Evolutionary conservation across 2,329 filamentous ascomycete species (phyloP).

Genomic region (Colletotrichum tofieldiae): DNA sequence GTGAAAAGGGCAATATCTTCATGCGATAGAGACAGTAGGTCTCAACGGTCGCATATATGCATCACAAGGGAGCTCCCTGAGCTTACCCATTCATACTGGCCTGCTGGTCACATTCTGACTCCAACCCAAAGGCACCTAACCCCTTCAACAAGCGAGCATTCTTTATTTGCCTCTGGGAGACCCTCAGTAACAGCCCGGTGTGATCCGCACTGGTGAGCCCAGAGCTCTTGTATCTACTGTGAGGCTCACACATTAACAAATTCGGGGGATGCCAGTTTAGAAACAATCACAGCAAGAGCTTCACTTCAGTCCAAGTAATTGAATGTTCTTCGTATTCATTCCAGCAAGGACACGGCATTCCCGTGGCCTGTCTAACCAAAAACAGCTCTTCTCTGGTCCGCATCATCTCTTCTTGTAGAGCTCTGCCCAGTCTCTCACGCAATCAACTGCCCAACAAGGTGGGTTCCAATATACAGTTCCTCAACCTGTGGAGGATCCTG

Average conservation of each 20-base stretch:
- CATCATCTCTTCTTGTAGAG: background rate
- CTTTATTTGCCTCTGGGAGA: too few relatives aligned
- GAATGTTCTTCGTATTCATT: background rate
- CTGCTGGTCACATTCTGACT: too few relatives aligned
- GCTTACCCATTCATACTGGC: too few relatives aligned
- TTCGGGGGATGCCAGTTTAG: background rate
- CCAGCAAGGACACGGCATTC: background rate
- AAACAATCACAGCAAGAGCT: background rate
- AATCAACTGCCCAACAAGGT: background rate
- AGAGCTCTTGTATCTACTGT: background rate
- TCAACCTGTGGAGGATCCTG: background rate
- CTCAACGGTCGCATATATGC: too few relatives aligned
- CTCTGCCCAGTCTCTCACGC: background rate
- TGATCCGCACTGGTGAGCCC: too few relatives aligned
- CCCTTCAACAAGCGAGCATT: too few relatives aligned
- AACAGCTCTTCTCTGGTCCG: background rate
- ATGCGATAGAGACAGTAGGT: too few relatives aligned
- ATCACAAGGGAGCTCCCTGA: too few relatives aligned
- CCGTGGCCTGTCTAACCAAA: background rate
- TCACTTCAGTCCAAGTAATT: background rate
- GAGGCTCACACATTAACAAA: background rate
- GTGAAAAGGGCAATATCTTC: too few relatives aligned
- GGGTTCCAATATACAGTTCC: constrained; percentile 14
- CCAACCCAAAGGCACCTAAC: too few relatives aligned
- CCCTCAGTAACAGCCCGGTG: too few relatives aligned